A percentile compares a stretch with the other conserved stretches of the same genome.
These are phyloP conservation scores for Asterophora parasitica DNA, from an alignment of 768 basidiomycete species.

Conservation along the genomic window DNA sequence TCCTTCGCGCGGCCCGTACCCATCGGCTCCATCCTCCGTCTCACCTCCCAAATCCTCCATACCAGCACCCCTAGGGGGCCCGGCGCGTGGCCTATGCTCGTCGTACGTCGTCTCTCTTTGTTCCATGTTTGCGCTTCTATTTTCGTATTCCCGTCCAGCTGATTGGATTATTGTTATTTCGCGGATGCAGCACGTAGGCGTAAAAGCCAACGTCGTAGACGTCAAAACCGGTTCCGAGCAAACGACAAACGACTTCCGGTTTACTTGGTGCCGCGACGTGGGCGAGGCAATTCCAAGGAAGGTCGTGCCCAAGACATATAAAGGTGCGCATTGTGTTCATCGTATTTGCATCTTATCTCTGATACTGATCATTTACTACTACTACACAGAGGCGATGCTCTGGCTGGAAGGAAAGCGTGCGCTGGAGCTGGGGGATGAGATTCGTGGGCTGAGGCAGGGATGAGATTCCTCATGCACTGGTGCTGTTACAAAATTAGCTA, in stretches of 20 bases:
- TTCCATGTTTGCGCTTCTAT: slow-evolving; percentile 1
- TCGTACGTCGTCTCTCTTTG: slow-evolving; percentile 42
- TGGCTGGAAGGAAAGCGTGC: slow-evolving; percentile 79
- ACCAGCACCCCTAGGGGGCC: slow-evolving; percentile 32
- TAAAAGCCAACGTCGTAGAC: slow-evolving; percentile 69
- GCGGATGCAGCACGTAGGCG: slow-evolving; percentile 64
- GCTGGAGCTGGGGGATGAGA: slow-evolving; percentile 64
- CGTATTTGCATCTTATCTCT: not conserved
- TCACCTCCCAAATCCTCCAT: slow-evolving; percentile 67
- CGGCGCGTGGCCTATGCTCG: slow-evolving; percentile 47
- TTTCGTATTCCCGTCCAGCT: not conserved
- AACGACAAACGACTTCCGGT: slow-evolving; percentile 72
- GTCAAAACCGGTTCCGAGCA: slow-evolving; percentile 58
- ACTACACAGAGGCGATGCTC: slow-evolving; percentile 76
- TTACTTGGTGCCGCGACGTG: slow-evolving; percentile 58
- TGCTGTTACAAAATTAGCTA: no score
- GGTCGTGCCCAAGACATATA: slow-evolving; percentile 68
- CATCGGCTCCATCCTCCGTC: slow-evolving; percentile 75
- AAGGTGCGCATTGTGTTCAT: no score
- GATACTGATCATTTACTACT: slow-evolving; percentile 15
- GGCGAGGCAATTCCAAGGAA: slow-evolving; percentile 32
- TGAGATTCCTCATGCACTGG: no score
- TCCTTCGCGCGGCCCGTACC: slow-evolving; percentile 77
- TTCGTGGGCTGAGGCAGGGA: slow-evolving; percentile 28
- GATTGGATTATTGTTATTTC: no score